Evolutionary conservation across 1,139 yeast genomes (phyloP).

Genomic region (Spathaspora sp.): DNA sequence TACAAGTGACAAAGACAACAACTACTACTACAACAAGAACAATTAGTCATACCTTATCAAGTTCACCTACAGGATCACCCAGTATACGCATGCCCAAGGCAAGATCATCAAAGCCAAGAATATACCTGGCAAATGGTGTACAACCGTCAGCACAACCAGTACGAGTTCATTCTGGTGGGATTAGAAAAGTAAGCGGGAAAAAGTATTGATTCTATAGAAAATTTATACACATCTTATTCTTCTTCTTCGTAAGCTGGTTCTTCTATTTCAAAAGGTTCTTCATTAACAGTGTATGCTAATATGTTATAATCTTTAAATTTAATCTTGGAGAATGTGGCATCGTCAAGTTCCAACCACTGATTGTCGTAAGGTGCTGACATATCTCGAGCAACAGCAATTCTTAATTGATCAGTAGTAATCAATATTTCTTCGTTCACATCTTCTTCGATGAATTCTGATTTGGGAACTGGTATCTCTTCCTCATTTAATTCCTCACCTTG

Average conservation of each 20-base stretch:
- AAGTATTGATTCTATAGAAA: slow-evolving; percentile 7
- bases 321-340: slow-evolving; percentile 21
- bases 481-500: slow-evolving; percentile 18
- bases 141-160: slow-evolving; percentile 7
- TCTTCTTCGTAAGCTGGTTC: slow-evolving; percentile 46
- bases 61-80: slow-evolving; percentile 31
- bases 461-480: slow-evolving; percentile 26
- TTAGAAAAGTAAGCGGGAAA: slow-evolving; percentile 37
- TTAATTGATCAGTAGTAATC: slow-evolving; percentile 22
- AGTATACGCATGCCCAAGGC: slow-evolving; percentile 35
- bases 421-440: slow-evolving; percentile 25
- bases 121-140: not conserved
- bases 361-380: slow-evolving; percentile 38
- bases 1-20: slow-evolving; percentile 47
- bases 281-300: slow-evolving; percentile 39
- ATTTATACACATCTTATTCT: not conserved
- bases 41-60: slow-evolving; percentile 45
- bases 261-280: slow-evolving; percentile 37
- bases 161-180: slow-evolving; percentile 39
- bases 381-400: slow-evolving; percentile 44
- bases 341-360: slow-evolving; percentile 36
- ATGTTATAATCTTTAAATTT: slow-evolving; percentile 39
- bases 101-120: slow-evolving; percentile 19
- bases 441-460: slow-evolving; percentile 24
- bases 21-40: slow-evolving; percentile 52